Evolutionary conservation across 306 rosid species (phyloP).

Genomic region (Vigna nakashimae): DNA sequence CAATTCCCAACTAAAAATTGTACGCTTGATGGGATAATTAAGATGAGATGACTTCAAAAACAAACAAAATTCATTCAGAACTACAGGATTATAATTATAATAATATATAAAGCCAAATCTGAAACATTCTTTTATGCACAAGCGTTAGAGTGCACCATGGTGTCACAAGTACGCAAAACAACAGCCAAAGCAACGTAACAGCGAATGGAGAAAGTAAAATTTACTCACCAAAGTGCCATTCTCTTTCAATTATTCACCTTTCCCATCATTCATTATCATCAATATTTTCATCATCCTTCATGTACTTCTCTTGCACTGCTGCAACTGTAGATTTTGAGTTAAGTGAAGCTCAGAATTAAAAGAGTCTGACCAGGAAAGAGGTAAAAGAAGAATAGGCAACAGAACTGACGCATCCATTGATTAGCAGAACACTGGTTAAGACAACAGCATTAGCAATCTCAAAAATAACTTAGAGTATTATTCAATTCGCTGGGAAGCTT

Average conservation of each 20-base stretch:
- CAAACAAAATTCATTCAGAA: constrained; percentile 13
- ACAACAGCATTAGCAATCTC: neutral
- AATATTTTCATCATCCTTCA: constrained; percentile 76
- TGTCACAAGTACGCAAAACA: neutral
- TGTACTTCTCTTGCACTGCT: constrained; percentile 95
- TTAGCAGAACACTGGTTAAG: constrained; percentile 16
- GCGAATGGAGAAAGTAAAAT: constrained; percentile 31
- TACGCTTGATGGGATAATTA: neutral
- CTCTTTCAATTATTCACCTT: constrained; percentile 1
- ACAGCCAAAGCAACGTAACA: constrained; percentile 4
- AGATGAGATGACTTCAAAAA: constrained; percentile 26
- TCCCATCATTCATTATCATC: constrained; percentile 49
- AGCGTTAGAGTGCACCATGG: neutral
- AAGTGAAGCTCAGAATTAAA: constrained; percentile 52
- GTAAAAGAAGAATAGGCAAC: constrained; percentile 25
- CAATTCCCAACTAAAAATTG: neutral
- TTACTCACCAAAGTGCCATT: constrained; percentile 25
- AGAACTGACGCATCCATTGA: constrained; percentile 4
- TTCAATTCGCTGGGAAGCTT: neutral
- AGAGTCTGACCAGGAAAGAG: neutral
- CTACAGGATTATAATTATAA: neutral
- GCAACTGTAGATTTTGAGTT: constrained; percentile 80
- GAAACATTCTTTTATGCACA: neutral
- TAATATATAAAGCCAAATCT: constrained; percentile 4
- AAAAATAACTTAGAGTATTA: constrained; percentile 11